Conservation (phyloP, 768 basidiomycete species). For the Phanerodontia chrysosporium region DNA sequence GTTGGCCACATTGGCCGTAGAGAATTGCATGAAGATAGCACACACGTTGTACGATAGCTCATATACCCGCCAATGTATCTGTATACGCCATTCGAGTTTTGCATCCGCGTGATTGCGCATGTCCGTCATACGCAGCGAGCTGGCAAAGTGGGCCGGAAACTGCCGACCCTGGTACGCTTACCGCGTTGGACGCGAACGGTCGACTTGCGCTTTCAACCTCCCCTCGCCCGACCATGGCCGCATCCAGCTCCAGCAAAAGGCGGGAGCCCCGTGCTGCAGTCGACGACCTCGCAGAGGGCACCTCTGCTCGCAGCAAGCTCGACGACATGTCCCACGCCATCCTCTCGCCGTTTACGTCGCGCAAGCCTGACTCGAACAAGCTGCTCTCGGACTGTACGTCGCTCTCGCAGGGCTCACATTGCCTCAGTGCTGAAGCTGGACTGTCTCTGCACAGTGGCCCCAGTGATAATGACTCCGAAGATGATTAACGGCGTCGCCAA, state of each 20-base stretch:
- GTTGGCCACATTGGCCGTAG: conserved; percentile 43
- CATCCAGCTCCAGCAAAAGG: conserved; percentile 27
- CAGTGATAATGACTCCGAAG: conserved; percentile 85
- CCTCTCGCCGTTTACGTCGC: conserved; percentile 57
- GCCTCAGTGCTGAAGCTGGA: not conserved
- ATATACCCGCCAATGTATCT: not conserved
- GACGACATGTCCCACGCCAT: conserved; percentile 66
- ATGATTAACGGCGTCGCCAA: conserved; percentile 72
- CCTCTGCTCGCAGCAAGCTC: conserved; percentile 36
- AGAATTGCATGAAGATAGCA: not conserved
- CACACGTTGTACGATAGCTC: not conserved
- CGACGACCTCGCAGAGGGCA: conserved; percentile 30
- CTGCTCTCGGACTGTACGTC: conserved; percentile 73
- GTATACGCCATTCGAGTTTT: not conserved
- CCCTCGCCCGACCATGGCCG: conserved; percentile 18
- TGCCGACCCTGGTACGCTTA: conserved; percentile 5
- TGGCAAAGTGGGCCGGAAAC: conserved; percentile 5
- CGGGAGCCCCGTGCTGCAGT: conserved; percentile 36
- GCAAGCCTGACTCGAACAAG: conserved; percentile 64
- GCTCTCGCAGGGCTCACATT: not conserved
- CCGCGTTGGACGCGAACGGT: conserved; percentile 1
- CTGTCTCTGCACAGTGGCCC: conserved; percentile 53
- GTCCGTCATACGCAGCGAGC: not conserved
- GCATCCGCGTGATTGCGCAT: not conserved
- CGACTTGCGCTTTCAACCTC: not conserved